Base-by-base conservation (phyloP, 306 rosid genomes). In the Hylodesmum podocarpum region DNA sequence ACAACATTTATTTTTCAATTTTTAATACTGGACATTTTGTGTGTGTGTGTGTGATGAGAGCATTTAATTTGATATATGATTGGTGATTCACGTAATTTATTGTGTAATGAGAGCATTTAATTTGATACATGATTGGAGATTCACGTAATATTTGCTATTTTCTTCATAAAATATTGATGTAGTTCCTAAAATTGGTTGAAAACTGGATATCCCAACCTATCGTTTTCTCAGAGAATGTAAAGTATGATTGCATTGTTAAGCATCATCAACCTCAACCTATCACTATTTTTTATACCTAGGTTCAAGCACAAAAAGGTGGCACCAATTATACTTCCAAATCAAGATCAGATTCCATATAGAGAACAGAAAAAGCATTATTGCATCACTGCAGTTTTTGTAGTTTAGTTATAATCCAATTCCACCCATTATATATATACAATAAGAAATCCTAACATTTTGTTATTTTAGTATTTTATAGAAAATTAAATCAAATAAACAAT, bases 81-180 rank as follows among this genome's bases (percentile, higher is more conserved):
- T 27, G 73, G n/a, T n/a, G n/a, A n/a, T n/a, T n/a, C n/a, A n/a
- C n/a, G n/a, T n/a, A n/a, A n/a, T n/a, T n/a, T n/a, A n/a, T n/a
- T n/a, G n/a, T n/a, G 47, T 50, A 21, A 13, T 21, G 36, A 25
- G 11, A 14, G 14, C 34, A 24, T 51, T 53, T 21, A 53, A 53
- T 27, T 49, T 21, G 29, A 37, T 66, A 21, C 6, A 31, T 29
- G 46, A 25, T 28, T 27, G 73, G n/a, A n/a, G n/a, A n/a, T n/a
- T 51, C 50, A 39, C 44, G 39, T 16, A 10, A 55, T 72, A 15
- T 54, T 72, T 72, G 54, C 11, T 54, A 18, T 49, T 28, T 57
- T 5, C 66, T n/a, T 73, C 68, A 19, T 44, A 33, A 61, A 61
- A 12, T n/a, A 21, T 46, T 46, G n/a, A 62, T 81, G 71, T 54